Percentiles rank a stretch among this genome's conserved stretches.
These are phyloP conservation scores for Nakazawaea molendinolei DNA, from an alignment of 805 yeast genomes.

Conservation along the genomic window DNA sequence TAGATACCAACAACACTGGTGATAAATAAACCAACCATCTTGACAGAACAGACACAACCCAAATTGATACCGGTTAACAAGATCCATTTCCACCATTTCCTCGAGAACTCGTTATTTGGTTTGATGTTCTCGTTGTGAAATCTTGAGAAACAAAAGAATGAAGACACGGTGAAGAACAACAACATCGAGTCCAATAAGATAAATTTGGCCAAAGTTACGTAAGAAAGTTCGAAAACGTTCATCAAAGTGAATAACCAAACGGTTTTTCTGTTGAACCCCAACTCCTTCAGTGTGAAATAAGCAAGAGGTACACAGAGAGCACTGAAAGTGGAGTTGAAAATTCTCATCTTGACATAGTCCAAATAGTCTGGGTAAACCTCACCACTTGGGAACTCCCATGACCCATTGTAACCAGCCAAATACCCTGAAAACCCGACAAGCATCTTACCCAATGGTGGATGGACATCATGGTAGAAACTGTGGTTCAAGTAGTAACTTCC, in stretches of 20 bases:
- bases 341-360: slow-evolving; percentile 77
- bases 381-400: slow-evolving; percentile 71
- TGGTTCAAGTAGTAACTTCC: slow-evolving; percentile 86
- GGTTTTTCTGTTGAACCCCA: slow-evolving; percentile 65
- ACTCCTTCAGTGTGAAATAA: slow-evolving; percentile 69
- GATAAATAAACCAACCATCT: slow-evolving; percentile 94
- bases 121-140: slow-evolving; percentile 56
- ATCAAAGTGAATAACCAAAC: slow-evolving; percentile 75
- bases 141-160: slow-evolving; percentile 65
- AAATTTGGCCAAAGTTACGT: slow-evolving; percentile 80
- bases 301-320: slow-evolving; percentile 83
- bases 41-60: slow-evolving; percentile 89
- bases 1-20: slow-evolving; percentile 85
- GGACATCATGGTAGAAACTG: slow-evolving; percentile 93
- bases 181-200: slow-evolving; percentile 90
- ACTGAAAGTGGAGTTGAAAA: slow-evolving; percentile 80
- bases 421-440: slow-evolving; percentile 84
- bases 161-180: slow-evolving; percentile 80
- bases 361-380: slow-evolving; percentile 52
- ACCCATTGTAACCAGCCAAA: slow-evolving; percentile 76
- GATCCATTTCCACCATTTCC: slow-evolving; percentile 94
- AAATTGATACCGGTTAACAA: slow-evolving; percentile 74
- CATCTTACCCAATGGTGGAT: slow-evolving; percentile 96
- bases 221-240: slow-evolving; percentile 78
- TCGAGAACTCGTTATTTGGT: slow-evolving; percentile 43